Conservation (phyloP, 2,329 filamentous ascomycete genomes). For the Penicillium corylophilum region DNA sequence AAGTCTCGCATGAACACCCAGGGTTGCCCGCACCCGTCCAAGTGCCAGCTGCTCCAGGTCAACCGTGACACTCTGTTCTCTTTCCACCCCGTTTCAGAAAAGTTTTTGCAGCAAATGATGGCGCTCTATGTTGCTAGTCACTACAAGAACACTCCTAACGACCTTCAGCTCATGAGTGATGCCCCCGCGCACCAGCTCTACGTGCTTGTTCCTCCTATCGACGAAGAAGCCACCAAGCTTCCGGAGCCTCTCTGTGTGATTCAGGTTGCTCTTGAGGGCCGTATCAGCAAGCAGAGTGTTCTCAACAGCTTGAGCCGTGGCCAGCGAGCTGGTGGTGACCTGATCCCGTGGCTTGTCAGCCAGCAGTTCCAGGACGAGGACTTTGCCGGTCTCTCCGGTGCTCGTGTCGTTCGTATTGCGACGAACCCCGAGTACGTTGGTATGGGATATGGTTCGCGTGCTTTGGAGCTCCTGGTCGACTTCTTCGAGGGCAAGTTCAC, state of each 20-base stretch:
- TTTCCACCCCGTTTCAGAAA: conserved; percentile 94
- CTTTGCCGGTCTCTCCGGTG: conserved; percentile 89
- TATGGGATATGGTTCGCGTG: conserved; percentile 92
- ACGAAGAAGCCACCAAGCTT: conserved; percentile 72
- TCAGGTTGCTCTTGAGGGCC: conserved; percentile 89
- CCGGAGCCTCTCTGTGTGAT: conserved; percentile 94
- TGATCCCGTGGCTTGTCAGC: conserved; percentile 96
- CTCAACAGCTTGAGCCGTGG: conserved; percentile 85
- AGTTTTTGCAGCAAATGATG: conserved; percentile 97
- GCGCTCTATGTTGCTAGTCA: conserved; percentile 94
- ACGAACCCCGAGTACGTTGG: conserved; percentile 90
- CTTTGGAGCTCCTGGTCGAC: conserved; percentile 80
- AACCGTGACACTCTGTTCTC: conserved; percentile 98
- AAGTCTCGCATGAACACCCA: conserved; percentile 69
- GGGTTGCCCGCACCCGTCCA: conserved; percentile 83
- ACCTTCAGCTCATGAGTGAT: conserved; percentile 97
- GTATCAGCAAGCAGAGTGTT: conserved; percentile 90
- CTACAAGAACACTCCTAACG: conserved; percentile 97
- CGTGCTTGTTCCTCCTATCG: conserved; percentile 83
- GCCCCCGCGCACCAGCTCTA: conserved; percentile 95
- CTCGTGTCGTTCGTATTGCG: conserved; percentile 87
- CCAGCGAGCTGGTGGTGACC: conserved; percentile 82
- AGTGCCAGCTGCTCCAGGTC: conserved; percentile 89
- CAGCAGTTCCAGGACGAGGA: conserved; percentile 98
- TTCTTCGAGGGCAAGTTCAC: conserved; percentile 95